Percentiles rank a stretch among this genome's conserved stretches.
phyloP scores from a whole-genome alignment of 176 grass and related monocot species.

The Carex myosuroides region DNA sequence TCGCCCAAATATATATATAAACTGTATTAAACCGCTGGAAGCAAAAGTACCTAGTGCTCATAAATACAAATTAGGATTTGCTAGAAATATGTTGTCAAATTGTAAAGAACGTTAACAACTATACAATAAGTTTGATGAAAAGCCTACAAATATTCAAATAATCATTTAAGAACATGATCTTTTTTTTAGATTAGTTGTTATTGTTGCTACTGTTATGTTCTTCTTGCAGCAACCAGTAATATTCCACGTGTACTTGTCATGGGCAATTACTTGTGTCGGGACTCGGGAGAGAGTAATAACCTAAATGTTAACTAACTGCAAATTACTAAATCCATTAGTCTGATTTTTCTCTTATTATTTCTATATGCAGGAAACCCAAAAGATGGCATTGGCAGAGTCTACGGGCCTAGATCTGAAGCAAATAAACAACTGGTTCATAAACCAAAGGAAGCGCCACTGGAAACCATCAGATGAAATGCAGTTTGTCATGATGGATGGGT shows the following conservation, averaged over 20 bases:
- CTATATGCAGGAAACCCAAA: conserved; percentile 64
- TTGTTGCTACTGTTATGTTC: neutral
- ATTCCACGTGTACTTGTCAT: neutral
- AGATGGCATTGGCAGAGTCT: conserved; percentile 63
- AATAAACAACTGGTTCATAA: conserved; percentile 99
- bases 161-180: neutral
- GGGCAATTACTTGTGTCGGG: neutral
- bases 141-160: neutral
- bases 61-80: neutral
- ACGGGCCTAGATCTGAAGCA: conserved; percentile 89
- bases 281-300: neutral
- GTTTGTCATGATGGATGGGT: conserved; percentile 83
- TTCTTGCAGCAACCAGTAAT: neutral
- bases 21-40: neutral
- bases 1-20: neutral
- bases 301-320: neutral
- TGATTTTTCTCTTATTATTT: neutral
- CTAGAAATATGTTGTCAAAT: neutral
- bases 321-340: neutral
- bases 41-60: neutral
- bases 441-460: conserved; percentile 98
- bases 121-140: neutral
- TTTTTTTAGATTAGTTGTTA: neutral
- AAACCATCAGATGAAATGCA: conserved; percentile 92
- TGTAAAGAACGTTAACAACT: neutral